Percentiles rank a stretch among this genome's conserved stretches.
phyloP scores from a whole-genome alignment of 73 alveolate species.

The Paramecium caudatum region DNA sequence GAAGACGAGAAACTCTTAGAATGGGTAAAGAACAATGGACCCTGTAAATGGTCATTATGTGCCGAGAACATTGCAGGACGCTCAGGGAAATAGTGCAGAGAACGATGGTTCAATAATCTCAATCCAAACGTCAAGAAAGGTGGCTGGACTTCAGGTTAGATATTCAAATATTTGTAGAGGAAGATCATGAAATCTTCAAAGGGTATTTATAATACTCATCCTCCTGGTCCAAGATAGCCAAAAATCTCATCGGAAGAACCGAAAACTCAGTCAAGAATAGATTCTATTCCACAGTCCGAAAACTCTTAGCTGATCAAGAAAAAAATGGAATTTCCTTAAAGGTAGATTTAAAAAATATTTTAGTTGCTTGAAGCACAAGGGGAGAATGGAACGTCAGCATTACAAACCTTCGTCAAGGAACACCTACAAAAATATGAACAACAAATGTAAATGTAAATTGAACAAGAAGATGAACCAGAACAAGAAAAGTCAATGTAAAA shows the following conservation, averaged over 20 bases:
- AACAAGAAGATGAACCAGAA: constrained; percentile 14
- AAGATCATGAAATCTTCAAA: constrained; percentile 70
- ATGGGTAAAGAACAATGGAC: constrained; percentile 87
- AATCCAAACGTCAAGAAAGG: constrained; percentile 95
- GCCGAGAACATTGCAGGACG: constrained; percentile 83
- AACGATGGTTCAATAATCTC: constrained; percentile 96
- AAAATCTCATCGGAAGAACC: constrained; percentile 75
- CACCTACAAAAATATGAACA: constrained; percentile 21
- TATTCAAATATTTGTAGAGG: constrained; percentile 50
- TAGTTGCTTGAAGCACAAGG: constrained; percentile 39
- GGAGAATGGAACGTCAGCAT: constrained; percentile 58
- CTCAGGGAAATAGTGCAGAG: constrained; percentile 97
- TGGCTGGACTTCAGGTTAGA: constrained; percentile 82
- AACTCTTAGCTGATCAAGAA: constrained; percentile 74
- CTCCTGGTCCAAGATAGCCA: constrained; percentile 74
- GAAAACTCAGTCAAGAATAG: constrained; percentile 77
- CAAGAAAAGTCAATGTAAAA: not conserved
- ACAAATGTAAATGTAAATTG: constrained; percentile 40
- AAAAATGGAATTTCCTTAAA: constrained; percentile 66
- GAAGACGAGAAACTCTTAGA: constrained; percentile 84
- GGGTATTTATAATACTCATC: constrained; percentile 67
- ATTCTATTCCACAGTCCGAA: constrained; percentile 75
- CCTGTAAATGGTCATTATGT: constrained; percentile 83
- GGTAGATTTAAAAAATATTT: constrained; percentile 22
- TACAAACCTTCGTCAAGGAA: constrained; percentile 22